Evolutionary conservation across 2,329 filamentous ascomycete genomes (phyloP).

Genomic region (Fusarium hostae): DNA sequence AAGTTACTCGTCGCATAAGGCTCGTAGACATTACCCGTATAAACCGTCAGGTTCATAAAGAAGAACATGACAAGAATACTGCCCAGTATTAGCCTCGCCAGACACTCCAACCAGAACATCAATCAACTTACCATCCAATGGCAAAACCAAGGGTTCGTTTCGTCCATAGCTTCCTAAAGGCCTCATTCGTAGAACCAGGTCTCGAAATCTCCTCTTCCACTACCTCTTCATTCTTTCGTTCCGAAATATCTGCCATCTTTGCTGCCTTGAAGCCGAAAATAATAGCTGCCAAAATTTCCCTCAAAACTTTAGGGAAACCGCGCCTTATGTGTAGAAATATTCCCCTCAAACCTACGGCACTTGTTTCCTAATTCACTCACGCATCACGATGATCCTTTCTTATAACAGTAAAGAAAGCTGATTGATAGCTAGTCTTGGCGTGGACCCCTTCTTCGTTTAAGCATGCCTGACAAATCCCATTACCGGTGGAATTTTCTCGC

Average conservation of each 20-base stretch:
- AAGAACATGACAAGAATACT: constrained; percentile 37
- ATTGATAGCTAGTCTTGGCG: constrained; percentile 35
- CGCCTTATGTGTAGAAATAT: not conserved
- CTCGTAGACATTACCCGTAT: constrained; percentile 36
- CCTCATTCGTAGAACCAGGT: constrained; percentile 21
- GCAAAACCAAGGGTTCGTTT: constrained; percentile 2
- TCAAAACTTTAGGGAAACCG: not conserved
- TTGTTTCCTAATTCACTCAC: constrained; percentile 20
- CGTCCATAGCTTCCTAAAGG: constrained; percentile 29
- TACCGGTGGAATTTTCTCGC: not conserved
- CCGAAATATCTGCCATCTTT: not conserved
- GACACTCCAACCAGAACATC: accelerated
- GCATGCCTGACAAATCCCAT: not conserved
- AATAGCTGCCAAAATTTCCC: not conserved
- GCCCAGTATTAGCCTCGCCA: not conserved
- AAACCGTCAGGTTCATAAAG: constrained; percentile 36
- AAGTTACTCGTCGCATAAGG: constrained; percentile 36
- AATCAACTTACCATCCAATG: constrained; percentile 8
- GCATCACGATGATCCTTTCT: constrained; percentile 27
- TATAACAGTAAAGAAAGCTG: constrained; percentile 5
- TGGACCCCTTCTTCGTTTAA: not conserved
- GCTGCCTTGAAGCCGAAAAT: too few relatives aligned
- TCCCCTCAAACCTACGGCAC: not conserved
- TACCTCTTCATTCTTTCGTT: not conserved
- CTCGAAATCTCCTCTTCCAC: not conserved